These are phyloP conservation scores for Agrocybe pediades DNA, from an alignment of 768 basidiomycete species.

Conservation along the genomic window DNA sequence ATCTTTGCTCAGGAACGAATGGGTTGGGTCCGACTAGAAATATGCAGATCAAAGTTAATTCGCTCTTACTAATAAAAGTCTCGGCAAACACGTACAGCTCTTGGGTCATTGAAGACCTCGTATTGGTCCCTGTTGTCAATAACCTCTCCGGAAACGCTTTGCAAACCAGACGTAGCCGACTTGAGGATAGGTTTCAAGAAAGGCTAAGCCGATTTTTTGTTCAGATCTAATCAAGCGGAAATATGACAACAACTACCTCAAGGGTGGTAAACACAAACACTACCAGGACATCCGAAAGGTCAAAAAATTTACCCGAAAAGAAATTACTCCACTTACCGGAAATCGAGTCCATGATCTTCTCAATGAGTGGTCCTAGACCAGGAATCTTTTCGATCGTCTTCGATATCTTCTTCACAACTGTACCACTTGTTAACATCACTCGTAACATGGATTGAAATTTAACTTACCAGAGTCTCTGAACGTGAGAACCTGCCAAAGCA, in stretches of 20 bases:
- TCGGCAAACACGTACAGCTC: conserved; percentile 53
- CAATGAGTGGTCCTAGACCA: conserved; percentile 70
- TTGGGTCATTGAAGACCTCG: conserved; percentile 84
- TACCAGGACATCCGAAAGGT: conserved; percentile 21
- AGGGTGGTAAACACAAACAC: conserved; percentile 86
- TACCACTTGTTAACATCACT: neutral
- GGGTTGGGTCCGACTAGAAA: conserved; percentile 78
- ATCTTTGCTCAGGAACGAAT: conserved; percentile 88
- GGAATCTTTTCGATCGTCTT: conserved; percentile 86
- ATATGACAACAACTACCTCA: conserved; percentile 48
- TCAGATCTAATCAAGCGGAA: neutral
- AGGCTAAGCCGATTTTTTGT: conserved; percentile 42
- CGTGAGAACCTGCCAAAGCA: conserved; percentile 82
- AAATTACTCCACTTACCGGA: conserved; percentile 42
- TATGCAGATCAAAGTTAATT: too few species aligned
- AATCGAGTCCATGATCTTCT: conserved; percentile 77
- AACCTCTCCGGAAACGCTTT: conserved; percentile 70
- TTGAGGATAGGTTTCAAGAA: conserved; percentile 80
- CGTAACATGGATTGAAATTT: neutral
- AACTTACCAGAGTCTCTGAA: conserved; percentile 77
- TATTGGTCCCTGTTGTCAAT: conserved; percentile 83
- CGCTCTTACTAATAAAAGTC: neutral
- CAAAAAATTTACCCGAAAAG: neutral
- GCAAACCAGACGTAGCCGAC: conserved; percentile 64
- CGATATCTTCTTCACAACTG: conserved; percentile 78